Base-by-base conservation (phyloP, 179 eudicot species). In the Spergularia azorica region DNA sequence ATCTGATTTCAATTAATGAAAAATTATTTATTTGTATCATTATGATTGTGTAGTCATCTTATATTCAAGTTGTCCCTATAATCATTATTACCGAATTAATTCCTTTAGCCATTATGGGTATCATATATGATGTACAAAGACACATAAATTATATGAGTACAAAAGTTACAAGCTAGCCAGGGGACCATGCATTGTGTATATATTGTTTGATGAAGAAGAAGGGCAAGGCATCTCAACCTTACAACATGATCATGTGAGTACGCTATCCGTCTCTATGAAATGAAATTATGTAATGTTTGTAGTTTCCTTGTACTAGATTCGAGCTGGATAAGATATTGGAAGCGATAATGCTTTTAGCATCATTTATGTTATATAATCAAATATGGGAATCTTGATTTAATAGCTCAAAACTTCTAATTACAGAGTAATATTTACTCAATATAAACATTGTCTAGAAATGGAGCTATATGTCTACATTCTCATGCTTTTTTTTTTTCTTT, bases 141-240 rank as follows among this genome's bases (percentile, higher is more conserved):
- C 2, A 32, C 11, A n/a, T 63, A 65, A 59, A 67, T 59, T 21
- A 69, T 41, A 76, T 16, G 51, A 51, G 20, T 55, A 70, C 52
- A 38, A 75, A 71, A 39, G 71, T 52, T 75, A 72, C 62, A 62
- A 55, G 51, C 50, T 32, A 55, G 41, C 39, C 20, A 62, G 70
- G 74, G 78, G 78, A 69, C 57, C 32, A 26, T 26, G 32, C 74
- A 60, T 50, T 36, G 57, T 57, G 59, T 41, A 43, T 26, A 52
- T 56, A 71, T 79, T 54, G 79, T 69, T 82, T 75, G 71, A 73
- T 74, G 76, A 73, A 68, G 51, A 72, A 77, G 75, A 69, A 63
- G 76, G 75, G 78, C 56, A 78, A 77, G 81, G 80, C 74, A 78
- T 78, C 84, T 82, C 70, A 74, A 69, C 81, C 75, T 82, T 77